phyloP scores from a whole-genome alignment of 2,329 filamentous ascomycete species.

The Hymenoscyphus occultus region DNA sequence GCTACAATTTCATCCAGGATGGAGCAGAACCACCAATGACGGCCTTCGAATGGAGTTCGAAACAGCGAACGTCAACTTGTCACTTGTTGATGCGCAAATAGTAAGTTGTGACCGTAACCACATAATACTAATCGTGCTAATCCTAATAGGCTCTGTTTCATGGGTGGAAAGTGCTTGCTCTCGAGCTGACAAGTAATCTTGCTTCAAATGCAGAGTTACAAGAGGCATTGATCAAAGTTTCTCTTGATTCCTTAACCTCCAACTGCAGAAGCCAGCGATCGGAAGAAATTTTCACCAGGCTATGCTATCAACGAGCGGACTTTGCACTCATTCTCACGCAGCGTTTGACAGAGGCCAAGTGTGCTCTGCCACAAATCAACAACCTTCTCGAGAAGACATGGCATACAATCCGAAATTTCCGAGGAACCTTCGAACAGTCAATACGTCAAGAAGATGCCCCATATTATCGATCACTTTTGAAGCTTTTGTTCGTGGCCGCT shows the following conservation, averaged over 20 bases:
- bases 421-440: slow-evolving; percentile 57
- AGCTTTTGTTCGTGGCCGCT: slow-evolving; percentile 79
- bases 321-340: slow-evolving; percentile 81
- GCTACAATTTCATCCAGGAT: slow-evolving; percentile 73
- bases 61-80: slow-evolving; percentile 85
- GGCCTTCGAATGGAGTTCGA: slow-evolving; percentile 82
- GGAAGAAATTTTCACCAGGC: slow-evolving; percentile 75
- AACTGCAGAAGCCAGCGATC: slow-evolving; percentile 72
- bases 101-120: slow-evolving; percentile 46
- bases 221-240: slow-evolving; percentile 55
- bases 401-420: slow-evolving; percentile 54
- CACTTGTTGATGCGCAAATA: slow-evolving; percentile 87
- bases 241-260: slow-evolving; percentile 72
- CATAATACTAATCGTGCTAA: slow-evolving; percentile 27
- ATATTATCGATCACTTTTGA: slow-evolving; percentile 82
- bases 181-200: slow-evolving; percentile 69
- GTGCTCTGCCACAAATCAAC: slow-evolving; percentile 49
- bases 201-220: slow-evolving; percentile 26
- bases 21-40: slow-evolving; percentile 63
- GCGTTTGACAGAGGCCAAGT: slow-evolving; percentile 61
- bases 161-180: slow-evolving; percentile 83
- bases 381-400: slow-evolving; percentile 56
- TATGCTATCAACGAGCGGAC: slow-evolving; percentile 74
- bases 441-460: slow-evolving; percentile 54
- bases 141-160: slow-evolving; percentile 67